Conservation (phyloP, 306 rosid species). For the Lotus japonicus region DNA sequence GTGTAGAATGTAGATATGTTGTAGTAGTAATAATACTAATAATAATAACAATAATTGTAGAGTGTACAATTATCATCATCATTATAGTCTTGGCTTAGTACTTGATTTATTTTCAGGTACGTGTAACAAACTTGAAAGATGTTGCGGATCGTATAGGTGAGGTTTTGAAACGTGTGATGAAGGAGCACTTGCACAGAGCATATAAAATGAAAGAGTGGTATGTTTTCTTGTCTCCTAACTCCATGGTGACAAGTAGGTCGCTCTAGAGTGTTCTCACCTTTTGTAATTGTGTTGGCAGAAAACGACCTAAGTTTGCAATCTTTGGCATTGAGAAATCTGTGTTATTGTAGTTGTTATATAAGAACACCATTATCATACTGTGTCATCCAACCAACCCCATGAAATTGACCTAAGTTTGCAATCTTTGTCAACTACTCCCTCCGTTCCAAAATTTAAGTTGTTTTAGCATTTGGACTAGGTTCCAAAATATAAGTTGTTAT, state of each 20-base stretch:
- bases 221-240: conserved; percentile 18
- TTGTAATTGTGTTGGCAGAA: not conserved
- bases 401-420: too few relatives aligned
- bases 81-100: not conserved
- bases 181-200: conserved; percentile 77
- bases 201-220: conserved; percentile 79
- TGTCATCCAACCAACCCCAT: not conserved
- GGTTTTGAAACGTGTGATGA: conserved; percentile 91
- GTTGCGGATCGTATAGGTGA: conserved; percentile 92
- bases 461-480: too few relatives aligned
- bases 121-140: conserved; percentile 90
- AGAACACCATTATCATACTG: not conserved
- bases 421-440: too few relatives aligned
- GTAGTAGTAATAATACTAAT: too few relatives aligned
- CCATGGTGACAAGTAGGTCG: not conserved
- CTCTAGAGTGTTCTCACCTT: not conserved
- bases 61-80: too few relatives aligned
- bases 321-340: not conserved
- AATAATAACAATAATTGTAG: too few relatives aligned
- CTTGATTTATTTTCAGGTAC: conserved; percentile 52
- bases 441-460: too few relatives aligned
- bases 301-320: not conserved
- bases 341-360: not conserved
- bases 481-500: too few relatives aligned
- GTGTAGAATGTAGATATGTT: too few relatives aligned